A percentile compares a stretch with the other conserved stretches of the same genome.
Evolutionary conservation across 768 basidiomycete genomes (phyloP).

Genomic region (Dendrothele bispora): DNA sequence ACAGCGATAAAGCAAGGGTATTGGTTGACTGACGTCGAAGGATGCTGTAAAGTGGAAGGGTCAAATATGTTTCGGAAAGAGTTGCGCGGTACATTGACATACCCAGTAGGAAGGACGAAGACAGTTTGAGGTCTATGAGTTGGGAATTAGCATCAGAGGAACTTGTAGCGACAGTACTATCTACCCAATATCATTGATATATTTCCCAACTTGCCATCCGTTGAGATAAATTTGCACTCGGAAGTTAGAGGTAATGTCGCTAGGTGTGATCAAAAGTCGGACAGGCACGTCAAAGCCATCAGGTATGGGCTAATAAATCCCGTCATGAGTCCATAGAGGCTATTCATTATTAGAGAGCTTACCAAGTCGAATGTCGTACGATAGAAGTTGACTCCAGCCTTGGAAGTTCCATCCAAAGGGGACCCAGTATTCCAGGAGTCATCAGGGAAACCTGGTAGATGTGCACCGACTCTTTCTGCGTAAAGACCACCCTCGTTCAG

Average conservation of each 20-base stretch:
- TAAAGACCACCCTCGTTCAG: conserved; percentile 53
- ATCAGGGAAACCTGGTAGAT: conserved; percentile 48
- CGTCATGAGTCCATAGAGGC: too few species aligned
- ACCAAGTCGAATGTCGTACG: conserved; percentile 42
- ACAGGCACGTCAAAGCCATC: conserved; percentile 44
- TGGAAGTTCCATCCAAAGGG: conserved; percentile 30
- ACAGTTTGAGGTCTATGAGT: conserved; percentile 45
- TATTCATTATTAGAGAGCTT: too few species aligned
- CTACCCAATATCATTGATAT: conserved; percentile 51
- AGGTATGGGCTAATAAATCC: conserved; percentile 33
- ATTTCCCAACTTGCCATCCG: conserved; percentile 56
- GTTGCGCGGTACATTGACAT: too few species aligned
- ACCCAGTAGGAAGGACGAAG: conserved; percentile 51
- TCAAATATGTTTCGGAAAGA: too few species aligned
- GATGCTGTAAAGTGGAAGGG: conserved; percentile 39
- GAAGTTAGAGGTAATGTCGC: conserved; percentile 42
- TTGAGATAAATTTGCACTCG: conserved; percentile 51
- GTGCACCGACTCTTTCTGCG: conserved; percentile 49
- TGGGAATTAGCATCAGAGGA: background rate
- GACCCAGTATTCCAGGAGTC: conserved; percentile 34
- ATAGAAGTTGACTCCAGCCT: conserved; percentile 44
- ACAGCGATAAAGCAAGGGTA: conserved; percentile 47
- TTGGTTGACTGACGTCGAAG: conserved; percentile 41
- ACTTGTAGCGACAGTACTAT: conserved; percentile 4
- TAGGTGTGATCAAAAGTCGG: conserved; percentile 44